These are phyloP conservation scores for Aspergillus tubingensis DNA, from an alignment of 2,329 filamentous ascomycete genomes.

Conservation along the genomic window DNA sequence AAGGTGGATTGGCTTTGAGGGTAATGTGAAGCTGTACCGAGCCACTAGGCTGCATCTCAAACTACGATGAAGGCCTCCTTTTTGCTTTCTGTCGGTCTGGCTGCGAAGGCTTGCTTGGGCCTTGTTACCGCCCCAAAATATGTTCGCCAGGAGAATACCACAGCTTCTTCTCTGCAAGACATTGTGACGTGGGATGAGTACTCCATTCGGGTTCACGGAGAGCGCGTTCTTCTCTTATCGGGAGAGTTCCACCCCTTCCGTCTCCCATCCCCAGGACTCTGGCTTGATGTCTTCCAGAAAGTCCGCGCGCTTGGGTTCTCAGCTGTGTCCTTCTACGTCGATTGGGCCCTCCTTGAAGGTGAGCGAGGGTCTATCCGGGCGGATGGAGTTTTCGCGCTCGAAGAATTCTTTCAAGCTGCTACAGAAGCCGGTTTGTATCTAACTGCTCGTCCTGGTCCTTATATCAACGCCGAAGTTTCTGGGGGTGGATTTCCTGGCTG, in stretches of 20 bases:
- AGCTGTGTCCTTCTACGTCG: slow-evolving; percentile 44
- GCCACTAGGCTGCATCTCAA: background rate
- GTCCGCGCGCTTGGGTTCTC: slow-evolving; percentile 57
- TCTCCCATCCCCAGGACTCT: slow-evolving; percentile 57
- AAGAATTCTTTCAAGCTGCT: slow-evolving; percentile 54
- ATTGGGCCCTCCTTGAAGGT: slow-evolving; percentile 27
- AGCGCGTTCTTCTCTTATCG: slow-evolving; percentile 51
- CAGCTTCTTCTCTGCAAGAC: background rate
- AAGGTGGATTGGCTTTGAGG: background rate
- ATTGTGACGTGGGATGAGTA: slow-evolving; percentile 51
- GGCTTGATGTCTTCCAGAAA: slow-evolving; percentile 59
- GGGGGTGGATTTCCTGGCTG: slow-evolving; percentile 51
- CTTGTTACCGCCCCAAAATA: background rate
- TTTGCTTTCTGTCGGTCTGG: background rate
- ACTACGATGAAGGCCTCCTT: background rate
- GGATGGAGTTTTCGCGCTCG: slow-evolving; percentile 49
- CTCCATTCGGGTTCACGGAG: slow-evolving; percentile 53
- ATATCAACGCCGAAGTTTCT: slow-evolving; percentile 55
- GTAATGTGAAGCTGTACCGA: too few species aligned
- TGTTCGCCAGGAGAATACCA: background rate
- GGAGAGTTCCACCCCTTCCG: slow-evolving; percentile 58
- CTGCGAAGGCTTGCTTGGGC: background rate
- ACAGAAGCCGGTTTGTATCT: slow-evolving; percentile 56
- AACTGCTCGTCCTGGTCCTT: slow-evolving; percentile 54
- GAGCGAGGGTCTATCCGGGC: background rate